These are phyloP conservation scores for Circinella minor DNA, from an alignment of 371 early-diverging fungal genomes.

Conservation along the genomic window DNA sequence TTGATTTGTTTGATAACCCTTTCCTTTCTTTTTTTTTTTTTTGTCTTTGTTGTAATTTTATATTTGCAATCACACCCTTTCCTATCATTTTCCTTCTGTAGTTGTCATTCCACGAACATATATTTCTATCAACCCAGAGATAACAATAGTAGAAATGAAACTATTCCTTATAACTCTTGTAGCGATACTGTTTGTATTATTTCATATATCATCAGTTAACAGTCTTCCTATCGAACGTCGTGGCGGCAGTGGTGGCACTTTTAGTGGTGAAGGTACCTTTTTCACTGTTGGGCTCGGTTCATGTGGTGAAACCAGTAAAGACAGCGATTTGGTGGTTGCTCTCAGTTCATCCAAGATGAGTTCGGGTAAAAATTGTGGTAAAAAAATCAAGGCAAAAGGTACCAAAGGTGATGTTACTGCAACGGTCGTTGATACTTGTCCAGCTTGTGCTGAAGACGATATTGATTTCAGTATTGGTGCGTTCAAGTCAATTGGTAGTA, in stretches of 20 bases:
- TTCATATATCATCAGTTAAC: neutral
- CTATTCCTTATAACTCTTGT: neutral
- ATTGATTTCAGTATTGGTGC: conserved; percentile 53
- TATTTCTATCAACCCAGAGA: neutral
- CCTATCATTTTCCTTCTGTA: no score
- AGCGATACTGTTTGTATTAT: neutral
- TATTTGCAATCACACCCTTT: no score
- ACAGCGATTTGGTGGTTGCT: conserved; percentile 38
- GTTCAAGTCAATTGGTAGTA: conserved; percentile 42
- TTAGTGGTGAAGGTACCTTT: conserved; percentile 39
- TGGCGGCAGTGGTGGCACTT: neutral
- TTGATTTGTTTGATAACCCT: neutral
- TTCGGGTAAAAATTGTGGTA: conserved; percentile 45
- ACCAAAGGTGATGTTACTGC: conserved; percentile 40
- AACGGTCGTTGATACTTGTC: conserved; percentile 55
- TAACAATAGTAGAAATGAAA: neutral
- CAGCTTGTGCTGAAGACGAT: conserved; percentile 38
- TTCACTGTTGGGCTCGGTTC: conserved; percentile 42
- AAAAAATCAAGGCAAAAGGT: conserved; percentile 36
- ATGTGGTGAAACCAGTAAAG: conserved; percentile 33
- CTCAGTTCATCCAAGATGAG: conserved; percentile 29
- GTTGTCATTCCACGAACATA: neutral
- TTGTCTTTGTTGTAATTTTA: no score
- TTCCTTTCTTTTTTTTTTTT: neutral
- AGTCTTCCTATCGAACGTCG: conserved; percentile 1